phyloP scores from a whole-genome alignment of 345 rosid genomes.

The Salix brachista region DNA sequence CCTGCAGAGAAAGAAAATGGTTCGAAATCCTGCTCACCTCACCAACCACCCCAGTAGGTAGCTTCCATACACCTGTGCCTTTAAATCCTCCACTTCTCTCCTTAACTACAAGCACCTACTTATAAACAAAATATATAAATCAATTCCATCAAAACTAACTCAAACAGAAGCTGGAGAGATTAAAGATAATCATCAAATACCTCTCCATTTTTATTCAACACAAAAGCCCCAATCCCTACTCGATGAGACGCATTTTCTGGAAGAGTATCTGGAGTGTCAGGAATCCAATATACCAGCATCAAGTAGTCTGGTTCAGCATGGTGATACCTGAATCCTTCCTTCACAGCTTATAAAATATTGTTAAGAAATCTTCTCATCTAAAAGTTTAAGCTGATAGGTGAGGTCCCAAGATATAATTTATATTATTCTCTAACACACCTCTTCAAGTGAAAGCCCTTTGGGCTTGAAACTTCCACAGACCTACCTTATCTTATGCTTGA shows the following conservation, averaged over 20 bases:
- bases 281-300: slow-evolving; percentile 74
- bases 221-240: slow-evolving; percentile 66
- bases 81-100: slow-evolving; percentile 56
- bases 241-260: slow-evolving; percentile 74
- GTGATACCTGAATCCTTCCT: slow-evolving; percentile 69
- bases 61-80: slow-evolving; percentile 64
- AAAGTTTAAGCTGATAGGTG: no score
- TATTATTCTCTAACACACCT: no score
- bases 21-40: slow-evolving; percentile 39
- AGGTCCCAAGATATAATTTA: no score
- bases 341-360: slow-evolving; percentile 11
- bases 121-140: no score
- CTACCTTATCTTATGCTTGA: no score
- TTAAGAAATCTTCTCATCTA: no score
- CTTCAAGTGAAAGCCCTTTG: no score
- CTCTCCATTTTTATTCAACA: slow-evolving; percentile 54
- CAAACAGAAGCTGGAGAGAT: not conserved
- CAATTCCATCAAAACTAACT: no score
- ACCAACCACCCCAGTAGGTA: slow-evolving; percentile 68
- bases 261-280: slow-evolving; percentile 33
- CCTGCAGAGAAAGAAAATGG: not conserved
- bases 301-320: slow-evolving; percentile 67
- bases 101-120: slow-evolving; percentile 76
- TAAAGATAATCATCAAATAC: slow-evolving; percentile 17
- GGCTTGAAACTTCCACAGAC: no score